Percentiles rank a stretch among this genome's conserved stretches.
Conservation (phyloP, 2,329 filamentous ascomycete genomes). For the Stagonosporopsis chrysanthemi region DNA sequence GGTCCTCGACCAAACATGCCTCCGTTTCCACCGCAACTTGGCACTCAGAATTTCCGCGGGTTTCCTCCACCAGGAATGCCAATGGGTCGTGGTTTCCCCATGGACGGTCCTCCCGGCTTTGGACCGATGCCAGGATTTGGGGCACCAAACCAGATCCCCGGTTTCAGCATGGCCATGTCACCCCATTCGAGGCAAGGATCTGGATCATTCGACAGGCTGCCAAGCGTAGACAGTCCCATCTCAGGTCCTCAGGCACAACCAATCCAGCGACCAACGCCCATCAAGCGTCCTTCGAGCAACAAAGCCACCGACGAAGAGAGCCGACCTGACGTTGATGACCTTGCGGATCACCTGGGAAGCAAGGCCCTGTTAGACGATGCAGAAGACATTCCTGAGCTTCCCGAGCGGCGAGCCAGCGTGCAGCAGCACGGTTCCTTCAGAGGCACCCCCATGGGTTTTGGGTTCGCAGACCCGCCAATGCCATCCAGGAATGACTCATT, state of each 20-base stretch:
- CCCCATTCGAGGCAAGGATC: conserved; percentile 80
- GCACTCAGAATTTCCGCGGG: conserved; percentile 60
- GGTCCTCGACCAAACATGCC: conserved; percentile 63
- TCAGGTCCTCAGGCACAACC: conserved; percentile 67
- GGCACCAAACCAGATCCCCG: conserved; percentile 43
- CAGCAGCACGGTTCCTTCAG: conserved; percentile 42
- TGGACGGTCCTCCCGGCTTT: conserved; percentile 59
- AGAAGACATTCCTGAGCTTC: conserved; percentile 65
- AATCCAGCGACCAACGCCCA: conserved; percentile 83
- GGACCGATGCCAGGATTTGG: conserved; percentile 51
- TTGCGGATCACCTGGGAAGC: conserved; percentile 84
- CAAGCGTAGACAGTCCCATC: conserved; percentile 64
- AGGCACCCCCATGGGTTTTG: conserved; percentile 43
- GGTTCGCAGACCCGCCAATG: conserved; percentile 44
- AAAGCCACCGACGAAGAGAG: conserved; percentile 61
- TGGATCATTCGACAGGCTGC: conserved; percentile 62
- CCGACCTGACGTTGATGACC: conserved; percentile 68
- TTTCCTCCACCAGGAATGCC: conserved; percentile 68
- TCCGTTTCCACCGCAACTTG: conserved; percentile 62
- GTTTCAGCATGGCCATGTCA: conserved; percentile 53
- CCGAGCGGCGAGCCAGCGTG: conserved; percentile 58
- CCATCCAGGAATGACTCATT: conserved; percentile 44
- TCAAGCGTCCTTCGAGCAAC: conserved; percentile 82
- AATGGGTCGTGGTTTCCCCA: conserved; percentile 63
- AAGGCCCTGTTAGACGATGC: conserved; percentile 78